A percentile compares a stretch with the other conserved stretches of the same genome.
Conservation (phyloP, 2,329 filamentous ascomycete species). For the Cytospora paraplurivora region DNA sequence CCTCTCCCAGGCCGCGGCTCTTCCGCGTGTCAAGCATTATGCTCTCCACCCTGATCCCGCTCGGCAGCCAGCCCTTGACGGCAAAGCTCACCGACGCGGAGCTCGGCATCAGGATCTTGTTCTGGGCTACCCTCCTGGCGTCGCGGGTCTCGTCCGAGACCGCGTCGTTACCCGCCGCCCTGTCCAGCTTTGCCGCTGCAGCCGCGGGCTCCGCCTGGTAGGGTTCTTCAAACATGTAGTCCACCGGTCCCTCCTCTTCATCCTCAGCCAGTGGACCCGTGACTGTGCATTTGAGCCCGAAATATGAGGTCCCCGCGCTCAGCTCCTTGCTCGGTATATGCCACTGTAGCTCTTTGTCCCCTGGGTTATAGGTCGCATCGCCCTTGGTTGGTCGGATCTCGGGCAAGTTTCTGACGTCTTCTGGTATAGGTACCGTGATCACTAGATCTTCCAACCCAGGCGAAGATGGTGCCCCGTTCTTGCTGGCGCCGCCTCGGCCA, state of each 20-base stretch:
- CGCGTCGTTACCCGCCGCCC: conserved; percentile 36
- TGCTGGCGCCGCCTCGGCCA: conserved; percentile 46
- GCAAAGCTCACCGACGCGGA: conserved; percentile 74
- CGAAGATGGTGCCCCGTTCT: conserved; percentile 56
- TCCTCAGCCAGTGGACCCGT: conserved; percentile 61
- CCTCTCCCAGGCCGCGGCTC: conserved; percentile 82
- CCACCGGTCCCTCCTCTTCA: conserved; percentile 52
- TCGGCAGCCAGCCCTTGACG: conserved; percentile 69
- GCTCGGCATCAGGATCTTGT: conserved; percentile 77
- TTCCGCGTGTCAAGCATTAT: conserved; percentile 73
- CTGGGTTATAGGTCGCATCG: conserved; percentile 78
- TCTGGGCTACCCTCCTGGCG: conserved; percentile 62
- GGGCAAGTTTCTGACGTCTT: conserved; percentile 76
- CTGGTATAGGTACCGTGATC: conserved; percentile 77
- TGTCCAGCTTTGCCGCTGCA: conserved; percentile 40
- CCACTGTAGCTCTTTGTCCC: conserved; percentile 78
- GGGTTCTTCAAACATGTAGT: conserved; percentile 57
- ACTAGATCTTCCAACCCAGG: conserved; percentile 74
- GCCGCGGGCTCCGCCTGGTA: conserved; percentile 52
- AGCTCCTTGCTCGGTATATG: conserved; percentile 77
- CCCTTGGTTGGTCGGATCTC: conserved; percentile 81
- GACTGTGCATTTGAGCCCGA: conserved; percentile 78
- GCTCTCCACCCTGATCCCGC: conserved; percentile 68
- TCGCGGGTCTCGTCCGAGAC: conserved; percentile 51
- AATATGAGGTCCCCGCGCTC: conserved; percentile 64